These are phyloP conservation scores for Tephrocybe sp. DNA, from an alignment of 768 basidiomycete genomes.

Conservation along the genomic window DNA sequence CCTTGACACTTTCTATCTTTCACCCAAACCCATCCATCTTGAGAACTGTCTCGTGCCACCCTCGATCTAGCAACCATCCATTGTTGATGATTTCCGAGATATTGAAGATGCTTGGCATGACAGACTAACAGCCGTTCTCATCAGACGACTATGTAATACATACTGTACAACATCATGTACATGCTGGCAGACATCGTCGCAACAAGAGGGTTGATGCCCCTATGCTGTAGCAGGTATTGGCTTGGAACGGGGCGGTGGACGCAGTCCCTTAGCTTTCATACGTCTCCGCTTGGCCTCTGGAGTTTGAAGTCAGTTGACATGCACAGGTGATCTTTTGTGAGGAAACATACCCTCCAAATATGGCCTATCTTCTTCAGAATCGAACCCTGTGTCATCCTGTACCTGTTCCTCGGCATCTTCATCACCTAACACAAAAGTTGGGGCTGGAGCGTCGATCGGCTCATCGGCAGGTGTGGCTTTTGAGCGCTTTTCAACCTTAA, in stretches of 20 bases:
- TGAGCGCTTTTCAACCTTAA: constrained; percentile 84
- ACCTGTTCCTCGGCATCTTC: constrained; percentile 26
- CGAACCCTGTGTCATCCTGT: constrained; percentile 56
- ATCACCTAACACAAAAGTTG: constrained; percentile 25
- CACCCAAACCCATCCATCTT: too few relatives aligned
- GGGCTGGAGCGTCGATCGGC: constrained; percentile 19
- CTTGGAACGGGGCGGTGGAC: constrained; percentile 56
- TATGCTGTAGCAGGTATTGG: constrained; percentile 8
- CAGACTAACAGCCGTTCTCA: background rate
- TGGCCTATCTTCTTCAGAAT: constrained; percentile 72
- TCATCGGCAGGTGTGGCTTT: constrained; percentile 42
- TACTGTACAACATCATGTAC: background rate
- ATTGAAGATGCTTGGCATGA: background rate
- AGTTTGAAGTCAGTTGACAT: constrained; percentile 11
- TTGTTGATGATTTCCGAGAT: background rate
- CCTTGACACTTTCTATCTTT: too few relatives aligned
- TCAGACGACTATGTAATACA: too few relatives aligned
- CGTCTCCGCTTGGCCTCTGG: constrained; percentile 72
- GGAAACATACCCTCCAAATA: constrained; percentile 74
- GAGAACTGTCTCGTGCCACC: background rate
- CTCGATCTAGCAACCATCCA: background rate
- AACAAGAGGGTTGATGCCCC: constrained; percentile 19
- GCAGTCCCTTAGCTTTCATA: constrained; percentile 75
- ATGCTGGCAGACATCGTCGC: background rate
- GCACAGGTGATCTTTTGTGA: constrained; percentile 12